Evolutionary conservation across 345 rosid species (phyloP), one percentile per base, ranked within the genome.

Genomic region (Gossypium ekmanianum): DNA sequence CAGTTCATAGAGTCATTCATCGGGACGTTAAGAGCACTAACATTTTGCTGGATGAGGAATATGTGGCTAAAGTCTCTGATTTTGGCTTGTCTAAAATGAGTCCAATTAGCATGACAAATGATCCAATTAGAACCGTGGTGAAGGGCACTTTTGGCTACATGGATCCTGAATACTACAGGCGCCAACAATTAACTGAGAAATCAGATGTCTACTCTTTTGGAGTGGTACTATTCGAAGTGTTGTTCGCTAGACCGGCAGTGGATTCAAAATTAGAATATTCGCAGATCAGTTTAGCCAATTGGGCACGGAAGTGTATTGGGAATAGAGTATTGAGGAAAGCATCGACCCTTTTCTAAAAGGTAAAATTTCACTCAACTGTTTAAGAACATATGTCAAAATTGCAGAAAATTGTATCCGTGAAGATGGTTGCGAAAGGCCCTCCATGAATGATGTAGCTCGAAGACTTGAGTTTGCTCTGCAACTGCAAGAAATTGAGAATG

Each of bases 191-290:
- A 47, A 83, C 84, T 1, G 86, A 83, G 45, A 81, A 83, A 74
- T 78, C 82, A 7, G 84, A 83, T 74, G 84, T 84, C 9, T 81
- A 81, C 77, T 84, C 83, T 14, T 81, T 84, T 0, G 84, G 87
- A 1, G 87, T 84, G 51, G 84, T 84, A 39, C 76, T 84, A 3
- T 81, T 84, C 0, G 84, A 81, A 68, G 81, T 81, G 26, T 72
- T 84, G 4, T 79, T 81, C 52, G 81, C 74, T 2, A 76, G 84
- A 73, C 79, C 80, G 2, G 84, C 79, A 18, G 72, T 83, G n/a
- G 84, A 83, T 65, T 77, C 82, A 1, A 81, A 73, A n/a, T 75
- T 83, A 18, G 67, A 81, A 14, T 66, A 78, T 55, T 79, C 75
- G 13, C 73, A 78, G 74, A 80, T 81, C 62, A 74, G 77, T 79